Base-by-base conservation (phyloP, 768 basidiomycete genomes). In the Boletus insuetus region DNA sequence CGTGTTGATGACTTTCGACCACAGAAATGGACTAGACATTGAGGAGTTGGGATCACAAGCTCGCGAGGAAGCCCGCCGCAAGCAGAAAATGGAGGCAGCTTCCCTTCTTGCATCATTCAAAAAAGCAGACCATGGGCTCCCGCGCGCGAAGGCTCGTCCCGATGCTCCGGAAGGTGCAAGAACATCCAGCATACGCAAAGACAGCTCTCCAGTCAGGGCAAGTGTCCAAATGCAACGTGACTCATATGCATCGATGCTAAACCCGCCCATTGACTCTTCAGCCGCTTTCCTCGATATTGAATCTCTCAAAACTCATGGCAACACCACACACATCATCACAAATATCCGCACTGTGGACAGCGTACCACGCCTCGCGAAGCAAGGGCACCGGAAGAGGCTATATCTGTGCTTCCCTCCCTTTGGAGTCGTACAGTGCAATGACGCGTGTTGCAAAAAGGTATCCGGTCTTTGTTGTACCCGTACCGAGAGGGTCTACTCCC, bases 361-460 rank as follows among this genome's bases (percentile, higher is more conserved):
- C 89, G 0, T 98, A 95, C 65, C 95, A 98, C 68, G 80, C 83
- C 14, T 84, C 89, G 5, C 85, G 90, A 31, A 87, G 91, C 1
- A 79, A 82, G 11, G 85, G 91, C 1, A 90, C 91, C 0, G 88
- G 90, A 16, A 85, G 89, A 35, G 91, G 91, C 11, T 94, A 82
- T 67, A 79, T 98, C 29, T 95, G 88, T 55, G 96, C 96, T 3
- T 77, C 86, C 7, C 79, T 97, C 17, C 87, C 95, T 2, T 59
- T 87, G 49, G 77, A 81, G 8, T 79, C 82, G 14, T 97, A 98
- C 73, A 65, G 77, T 17, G 79, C 81, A 59, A 90, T 98, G 89
- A 67, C 81, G 24, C 61, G 63, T 29, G 73, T 82, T 24, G 90
- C 85, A 11, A 73, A 75, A 52, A 77, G 78, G 59, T 94, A 91